Percentiles rank a stretch among this genome's conserved stretches.
phyloP scores from a whole-genome alignment of 768 basidiomycete genomes.

The Suillus bovinus region DNA sequence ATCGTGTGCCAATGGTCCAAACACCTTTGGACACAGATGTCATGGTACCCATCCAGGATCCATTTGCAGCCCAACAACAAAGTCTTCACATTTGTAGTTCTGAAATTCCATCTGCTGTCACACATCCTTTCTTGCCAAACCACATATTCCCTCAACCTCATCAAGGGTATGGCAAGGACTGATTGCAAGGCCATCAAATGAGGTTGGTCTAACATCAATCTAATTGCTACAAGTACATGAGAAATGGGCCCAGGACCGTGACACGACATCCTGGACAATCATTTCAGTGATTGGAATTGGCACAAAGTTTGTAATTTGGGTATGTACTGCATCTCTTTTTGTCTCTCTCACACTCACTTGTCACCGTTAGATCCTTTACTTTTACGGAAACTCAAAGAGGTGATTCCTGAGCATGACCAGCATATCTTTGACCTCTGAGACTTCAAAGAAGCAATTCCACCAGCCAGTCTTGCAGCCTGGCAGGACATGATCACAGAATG shows the following conservation, averaged over 20 bases:
- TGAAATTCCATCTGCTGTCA: neutral
- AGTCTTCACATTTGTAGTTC: conserved; percentile 13
- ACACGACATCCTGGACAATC: neutral
- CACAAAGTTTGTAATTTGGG: neutral
- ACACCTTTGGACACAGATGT: neutral
- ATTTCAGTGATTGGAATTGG: neutral
- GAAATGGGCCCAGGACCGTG: neutral
- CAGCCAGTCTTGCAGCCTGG: neutral
- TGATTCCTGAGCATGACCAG: neutral
- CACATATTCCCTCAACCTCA: neutral
- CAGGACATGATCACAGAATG: neutral
- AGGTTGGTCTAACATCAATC: neutral
- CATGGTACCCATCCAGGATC: neutral
- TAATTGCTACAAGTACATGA: neutral
- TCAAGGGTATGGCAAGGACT: neutral
- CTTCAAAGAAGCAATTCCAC: neutral
- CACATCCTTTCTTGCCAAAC: neutral
- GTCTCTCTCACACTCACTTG: conserved; percentile 16
- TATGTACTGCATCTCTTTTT: conserved; percentile 35
- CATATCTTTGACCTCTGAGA: neutral
- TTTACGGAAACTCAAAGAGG: neutral
- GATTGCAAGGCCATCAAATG: neutral
- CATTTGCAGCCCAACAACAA: neutral
- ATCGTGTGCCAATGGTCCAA: neutral
- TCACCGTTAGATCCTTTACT: neutral